Conservation (phyloP, 2,329 filamentous ascomycete genomes). For the Diaporthe eres region DNA sequence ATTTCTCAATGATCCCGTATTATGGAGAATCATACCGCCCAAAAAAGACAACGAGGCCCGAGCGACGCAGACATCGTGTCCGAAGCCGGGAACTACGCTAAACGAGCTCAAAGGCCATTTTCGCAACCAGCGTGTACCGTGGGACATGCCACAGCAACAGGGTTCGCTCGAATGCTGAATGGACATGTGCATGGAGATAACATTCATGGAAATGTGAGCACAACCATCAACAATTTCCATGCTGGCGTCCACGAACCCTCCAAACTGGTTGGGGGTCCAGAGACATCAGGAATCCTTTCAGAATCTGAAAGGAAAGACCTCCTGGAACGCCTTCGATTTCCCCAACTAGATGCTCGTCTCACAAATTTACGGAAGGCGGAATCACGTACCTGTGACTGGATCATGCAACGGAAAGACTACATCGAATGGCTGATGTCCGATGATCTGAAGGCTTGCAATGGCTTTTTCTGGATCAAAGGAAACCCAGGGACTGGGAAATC, state of each 20-base stretch:
- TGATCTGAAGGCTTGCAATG: slow-evolving; percentile 49
- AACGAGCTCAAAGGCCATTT: not conserved
- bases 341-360: slow-evolving; percentile 55
- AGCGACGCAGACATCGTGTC: not conserved
- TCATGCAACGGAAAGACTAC: slow-evolving; percentile 53
- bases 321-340: slow-evolving; percentile 54
- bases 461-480: slow-evolving; percentile 63
- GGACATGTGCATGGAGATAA: slow-evolving; percentile 3
- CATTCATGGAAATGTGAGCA: not conserved
- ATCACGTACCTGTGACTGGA: slow-evolving; percentile 57
- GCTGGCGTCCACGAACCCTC: not conserved
- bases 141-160: not conserved
- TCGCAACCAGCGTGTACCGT: not conserved
- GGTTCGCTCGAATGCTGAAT: not conserved
- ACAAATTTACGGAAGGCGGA: slow-evolving; percentile 54
- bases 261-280: not conserved
- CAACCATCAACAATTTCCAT: not conserved
- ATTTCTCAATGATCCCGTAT: no score
- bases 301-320: slow-evolving; percentile 34
- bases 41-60: not conserved
- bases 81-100: not conserved
- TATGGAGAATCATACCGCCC: not conserved
- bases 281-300: not conserved
- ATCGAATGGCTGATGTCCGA: slow-evolving; percentile 53
- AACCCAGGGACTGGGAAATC: slow-evolving; percentile 63